Percentiles rank a stretch among this genome's conserved stretches.
Conservation (phyloP, 257 asterid genomes). For the Solanum raphanifolium region DNA sequence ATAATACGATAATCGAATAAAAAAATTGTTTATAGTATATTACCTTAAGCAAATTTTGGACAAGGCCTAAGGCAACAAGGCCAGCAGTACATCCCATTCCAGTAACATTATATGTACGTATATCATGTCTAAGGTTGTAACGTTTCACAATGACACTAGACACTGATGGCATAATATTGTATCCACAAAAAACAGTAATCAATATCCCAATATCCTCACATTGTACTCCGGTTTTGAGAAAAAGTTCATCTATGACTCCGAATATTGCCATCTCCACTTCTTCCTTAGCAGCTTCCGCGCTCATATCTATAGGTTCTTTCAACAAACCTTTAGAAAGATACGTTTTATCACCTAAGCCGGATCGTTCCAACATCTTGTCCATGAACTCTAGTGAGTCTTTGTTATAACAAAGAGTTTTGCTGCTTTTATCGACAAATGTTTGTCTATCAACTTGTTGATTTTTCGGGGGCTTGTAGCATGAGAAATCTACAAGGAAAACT, state of each 20-base stretch:
- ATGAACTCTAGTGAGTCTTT: slow-evolving; percentile 11
- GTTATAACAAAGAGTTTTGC: not conserved
- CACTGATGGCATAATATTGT: slow-evolving; percentile 36
- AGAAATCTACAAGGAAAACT: slow-evolving; percentile 22
- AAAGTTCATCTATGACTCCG: slow-evolving; percentile 26
- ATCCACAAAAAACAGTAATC: slow-evolving; percentile 23
- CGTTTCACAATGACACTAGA: slow-evolving; percentile 30
- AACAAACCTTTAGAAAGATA: slow-evolving; percentile 1
- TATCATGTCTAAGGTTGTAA: slow-evolving; percentile 37
- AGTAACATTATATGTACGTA: slow-evolving; percentile 33
- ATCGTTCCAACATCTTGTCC: slow-evolving; percentile 14
- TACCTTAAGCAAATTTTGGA: slow-evolving; percentile 28
- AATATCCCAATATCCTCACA: slow-evolving; percentile 30
- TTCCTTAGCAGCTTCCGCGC: slow-evolving; percentile 17
- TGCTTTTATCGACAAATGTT: not conserved
- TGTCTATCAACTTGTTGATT: not conserved
- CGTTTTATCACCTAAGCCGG: slow-evolving; percentile 16
- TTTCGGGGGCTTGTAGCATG: slow-evolving; percentile 18
- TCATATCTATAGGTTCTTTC: not conserved
- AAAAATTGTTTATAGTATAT: not conserved
- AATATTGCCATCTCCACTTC: slow-evolving; percentile 21
- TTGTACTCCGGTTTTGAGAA: not conserved
- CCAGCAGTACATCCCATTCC: slow-evolving; percentile 62
- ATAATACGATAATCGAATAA: too few species aligned
- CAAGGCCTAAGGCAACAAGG: slow-evolving; percentile 27